phyloP scores from a whole-genome alignment of 495 filamentous ascomycete species.

The Lasiosphaeria ovina region DNA sequence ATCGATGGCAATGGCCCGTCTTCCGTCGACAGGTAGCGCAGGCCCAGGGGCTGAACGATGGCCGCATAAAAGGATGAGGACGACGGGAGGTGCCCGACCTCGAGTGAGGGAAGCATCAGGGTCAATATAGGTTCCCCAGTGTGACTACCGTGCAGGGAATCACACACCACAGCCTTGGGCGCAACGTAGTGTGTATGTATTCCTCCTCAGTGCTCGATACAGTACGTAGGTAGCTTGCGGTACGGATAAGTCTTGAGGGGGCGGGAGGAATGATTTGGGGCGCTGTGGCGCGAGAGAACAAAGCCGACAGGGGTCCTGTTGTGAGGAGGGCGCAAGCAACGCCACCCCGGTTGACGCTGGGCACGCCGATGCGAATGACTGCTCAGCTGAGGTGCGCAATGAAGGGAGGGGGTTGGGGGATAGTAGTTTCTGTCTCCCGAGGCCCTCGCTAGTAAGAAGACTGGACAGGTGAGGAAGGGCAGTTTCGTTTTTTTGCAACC shows the following conservation, averaged over 20 bases:
- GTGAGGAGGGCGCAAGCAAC: not conserved
- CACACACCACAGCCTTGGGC: constrained; percentile 13
- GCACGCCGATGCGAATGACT: too few relatives aligned
- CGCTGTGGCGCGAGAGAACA: constrained; percentile 7
- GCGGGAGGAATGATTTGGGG: too few relatives aligned
- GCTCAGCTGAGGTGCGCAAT: too few relatives aligned
- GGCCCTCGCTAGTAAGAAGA: too few relatives aligned
- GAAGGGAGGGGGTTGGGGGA: too few relatives aligned
- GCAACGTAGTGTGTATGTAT: not conserved
- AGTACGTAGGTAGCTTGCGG: too few relatives aligned
- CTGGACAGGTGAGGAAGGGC: too few relatives aligned
- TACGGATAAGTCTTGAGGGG: too few relatives aligned
- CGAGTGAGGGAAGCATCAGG: constrained; percentile 42
- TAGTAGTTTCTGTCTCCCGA: too few relatives aligned
- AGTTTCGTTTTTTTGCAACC: too few relatives aligned
- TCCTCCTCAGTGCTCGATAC: too few relatives aligned
- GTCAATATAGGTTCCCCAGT: constrained; percentile 20
- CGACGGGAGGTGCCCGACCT: constrained; percentile 72
- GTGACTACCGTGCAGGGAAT: constrained; percentile 24
- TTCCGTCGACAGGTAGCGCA: constrained; percentile 59
- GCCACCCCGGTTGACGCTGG: not conserved
- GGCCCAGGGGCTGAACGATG: constrained; percentile 70
- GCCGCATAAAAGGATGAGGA: constrained; percentile 79
- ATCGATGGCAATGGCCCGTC: constrained; percentile 35
- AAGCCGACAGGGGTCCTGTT: not conserved